phyloP scores from a whole-genome alignment of 805 yeast species.

The Isabelozyma gotoi region DNA sequence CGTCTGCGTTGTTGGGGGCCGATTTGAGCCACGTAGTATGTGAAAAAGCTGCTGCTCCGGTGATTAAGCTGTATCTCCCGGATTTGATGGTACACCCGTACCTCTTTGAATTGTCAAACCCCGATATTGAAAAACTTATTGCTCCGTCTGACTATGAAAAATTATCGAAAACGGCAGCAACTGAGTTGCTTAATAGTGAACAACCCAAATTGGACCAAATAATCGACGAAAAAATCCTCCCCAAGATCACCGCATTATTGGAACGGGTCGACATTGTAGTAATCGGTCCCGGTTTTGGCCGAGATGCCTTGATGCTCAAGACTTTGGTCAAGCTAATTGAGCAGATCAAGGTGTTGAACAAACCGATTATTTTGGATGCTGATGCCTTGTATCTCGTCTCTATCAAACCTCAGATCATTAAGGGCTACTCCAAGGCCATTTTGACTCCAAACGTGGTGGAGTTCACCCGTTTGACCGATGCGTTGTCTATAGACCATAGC shows the following conservation, averaged over 20 bases:
- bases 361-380: slow-evolving; percentile 86
- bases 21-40: slow-evolving; percentile 92
- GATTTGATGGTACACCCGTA: slow-evolving; percentile 97
- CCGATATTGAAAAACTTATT: slow-evolving; percentile 17
- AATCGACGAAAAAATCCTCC: slow-evolving; percentile 48
- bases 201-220: slow-evolving; percentile 24
- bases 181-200: slow-evolving; percentile 21
- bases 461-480: slow-evolving; percentile 64
- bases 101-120: slow-evolving; percentile 49
- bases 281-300: slow-evolving; percentile 92
- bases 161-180: slow-evolving; percentile 12
- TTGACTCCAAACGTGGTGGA: slow-evolving; percentile 91
- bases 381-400: slow-evolving; percentile 78
- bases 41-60: slow-evolving; percentile 71
- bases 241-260: slow-evolving; percentile 55
- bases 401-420: slow-evolving; percentile 51
- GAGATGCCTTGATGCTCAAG: slow-evolving; percentile 68
- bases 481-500: slow-evolving; percentile 36
- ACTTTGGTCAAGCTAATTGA: slow-evolving; percentile 58
- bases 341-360: slow-evolving; percentile 51
- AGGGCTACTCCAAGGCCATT: slow-evolving; percentile 59
- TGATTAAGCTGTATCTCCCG: slow-evolving; percentile 86
- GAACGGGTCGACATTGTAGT: slow-evolving; percentile 77
- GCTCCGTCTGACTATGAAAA: slow-evolving; percentile 17
- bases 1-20: slow-evolving; percentile 81